Percentiles rank a stretch among this genome's conserved stretches.
These are phyloP conservation scores for Juglanconis sp. DNA, from an alignment of 2,329 filamentous ascomycete genomes.

Conservation along the genomic window DNA sequence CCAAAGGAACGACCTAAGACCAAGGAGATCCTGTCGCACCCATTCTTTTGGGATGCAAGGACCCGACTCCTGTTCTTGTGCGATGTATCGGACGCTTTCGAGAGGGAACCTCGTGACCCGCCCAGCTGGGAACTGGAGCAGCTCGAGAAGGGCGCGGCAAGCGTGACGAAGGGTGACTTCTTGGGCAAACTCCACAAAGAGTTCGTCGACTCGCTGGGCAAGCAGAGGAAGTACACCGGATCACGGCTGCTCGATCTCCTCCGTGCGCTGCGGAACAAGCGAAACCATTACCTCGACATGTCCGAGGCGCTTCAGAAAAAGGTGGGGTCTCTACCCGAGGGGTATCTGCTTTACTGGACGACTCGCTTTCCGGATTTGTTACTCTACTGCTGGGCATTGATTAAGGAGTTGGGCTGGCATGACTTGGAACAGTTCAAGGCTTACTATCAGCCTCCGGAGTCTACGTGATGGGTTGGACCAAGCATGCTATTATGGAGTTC, in stretches of 20 bases:
- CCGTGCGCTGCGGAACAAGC: conserved; percentile 89
- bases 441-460: conserved; percentile 58
- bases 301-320: conserved; percentile 66
- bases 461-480: conserved; percentile 9
- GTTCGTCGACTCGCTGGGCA: conserved; percentile 86
- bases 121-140: conserved; percentile 65
- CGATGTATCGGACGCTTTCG: conserved; percentile 93
- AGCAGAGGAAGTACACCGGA: conserved; percentile 93
- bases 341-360: conserved; percentile 83
- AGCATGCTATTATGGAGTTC: background rate
- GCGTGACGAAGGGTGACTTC: conserved; percentile 70
- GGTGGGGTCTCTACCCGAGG: conserved; percentile 73
- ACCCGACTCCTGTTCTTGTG: conserved; percentile 91
- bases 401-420: conserved; percentile 64
- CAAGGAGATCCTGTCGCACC: conserved; percentile 79
- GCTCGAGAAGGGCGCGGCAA: conserved; percentile 51
- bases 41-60: conserved; percentile 93
- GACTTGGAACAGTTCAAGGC: conserved; percentile 64
- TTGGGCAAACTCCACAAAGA: conserved; percentile 69
- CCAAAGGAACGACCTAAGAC: conserved; percentile 66
- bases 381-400: conserved; percentile 73
- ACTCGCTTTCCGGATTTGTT: conserved; percentile 73
- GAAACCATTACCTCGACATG: conserved; percentile 98
- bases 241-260: conserved; percentile 79
- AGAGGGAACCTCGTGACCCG: conserved; percentile 83